Conservation (phyloP, 768 basidiomycete genomes). For the Bullera alba region DNA sequence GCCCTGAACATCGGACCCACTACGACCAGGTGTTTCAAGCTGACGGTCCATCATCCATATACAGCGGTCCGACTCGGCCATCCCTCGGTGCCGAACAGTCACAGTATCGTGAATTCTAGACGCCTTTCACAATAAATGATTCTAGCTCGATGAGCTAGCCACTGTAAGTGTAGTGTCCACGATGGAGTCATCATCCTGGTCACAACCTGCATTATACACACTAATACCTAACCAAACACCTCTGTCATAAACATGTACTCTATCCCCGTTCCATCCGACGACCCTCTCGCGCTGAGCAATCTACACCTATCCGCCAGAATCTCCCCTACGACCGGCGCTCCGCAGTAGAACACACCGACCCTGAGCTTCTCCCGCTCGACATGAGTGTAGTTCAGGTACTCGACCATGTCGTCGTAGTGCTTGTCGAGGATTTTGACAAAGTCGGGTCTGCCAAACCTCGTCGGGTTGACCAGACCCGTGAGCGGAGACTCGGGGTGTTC, state of each 20-base stretch:
- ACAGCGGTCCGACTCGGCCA: no score
- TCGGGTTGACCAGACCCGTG: slow-evolving; percentile 20
- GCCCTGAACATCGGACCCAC: no score
- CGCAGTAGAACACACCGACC: slow-evolving; percentile 26
- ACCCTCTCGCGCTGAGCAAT: slow-evolving; percentile 10
- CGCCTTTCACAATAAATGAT: no score
- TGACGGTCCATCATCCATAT: no score
- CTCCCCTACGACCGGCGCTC: slow-evolving; percentile 20
- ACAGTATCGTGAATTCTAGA: no score
- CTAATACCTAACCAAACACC: slow-evolving; percentile 15
- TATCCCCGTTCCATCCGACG: slow-evolving; percentile 12
- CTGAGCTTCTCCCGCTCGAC: slow-evolving; percentile 11
- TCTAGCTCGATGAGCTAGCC: no score
- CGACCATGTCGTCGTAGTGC: slow-evolving; percentile 23
- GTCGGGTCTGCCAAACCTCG: slow-evolving; percentile 20
- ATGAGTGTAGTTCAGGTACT: slow-evolving; percentile 2
- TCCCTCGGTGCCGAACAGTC: no score
- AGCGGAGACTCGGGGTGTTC: slow-evolving; percentile 18
- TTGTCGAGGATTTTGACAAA: slow-evolving; percentile 19
- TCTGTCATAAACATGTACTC: slow-evolving; percentile 22
- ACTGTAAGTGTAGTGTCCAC: no score
- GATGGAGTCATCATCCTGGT: no score
- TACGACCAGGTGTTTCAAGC: no score
- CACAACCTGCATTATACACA: not conserved
- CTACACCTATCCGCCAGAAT: slow-evolving; percentile 21